Base-by-base conservation (phyloP, 257 asterid genomes). In the Solanum microdontum region DNA sequence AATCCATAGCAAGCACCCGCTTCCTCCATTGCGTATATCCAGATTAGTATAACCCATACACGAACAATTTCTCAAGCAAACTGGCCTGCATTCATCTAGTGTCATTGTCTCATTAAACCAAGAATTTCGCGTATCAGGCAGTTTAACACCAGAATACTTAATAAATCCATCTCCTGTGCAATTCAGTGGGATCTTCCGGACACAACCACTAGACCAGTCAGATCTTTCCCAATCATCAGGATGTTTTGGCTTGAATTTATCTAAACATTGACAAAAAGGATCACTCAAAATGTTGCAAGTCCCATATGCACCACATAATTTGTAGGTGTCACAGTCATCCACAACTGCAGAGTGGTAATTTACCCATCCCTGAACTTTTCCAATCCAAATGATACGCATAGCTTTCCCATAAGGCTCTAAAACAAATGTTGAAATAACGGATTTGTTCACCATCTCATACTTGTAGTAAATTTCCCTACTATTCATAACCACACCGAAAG, bases 1-100 rank as follows among this genome's bases (percentile, higher is more conserved):
- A 7, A 45, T 77, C 93, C 93, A 91, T 12, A 89, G 15, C 88
- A 89, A 80, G 30, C 93, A 91, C 32, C 91, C 93, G 0, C 84
- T 83, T 74, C 89, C 90, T 28, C 86, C 84, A 75, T 33, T 80
- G 39, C 87, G 84, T 79, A 87, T 77, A 1, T 84, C 88, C 11
- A 86, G 64, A 48, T 88, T 85, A 39, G 92, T 76, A 74, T 88
- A 90, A 51, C 90, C 91, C 51, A 11, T 58, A 36, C 92, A 90
- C 28, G 91, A 69, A 37, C 92, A 90, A 48, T 90, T 87, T 26
- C 55, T 87, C 40, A 86, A 86, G 73, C 91, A 89, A 84, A n/a
- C 48, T 3, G 0, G n/a, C 73, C 26, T 83, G 55, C 92, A 90
- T 86, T 90, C 89, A 13, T 70, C 58, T 4, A 89, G 77, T 4